Evolutionary conservation across 371 early-diverging fungal species (phyloP), one percentile per base, ranked within the genome.

Genomic region (Rhizopus stolonifer): DNA sequence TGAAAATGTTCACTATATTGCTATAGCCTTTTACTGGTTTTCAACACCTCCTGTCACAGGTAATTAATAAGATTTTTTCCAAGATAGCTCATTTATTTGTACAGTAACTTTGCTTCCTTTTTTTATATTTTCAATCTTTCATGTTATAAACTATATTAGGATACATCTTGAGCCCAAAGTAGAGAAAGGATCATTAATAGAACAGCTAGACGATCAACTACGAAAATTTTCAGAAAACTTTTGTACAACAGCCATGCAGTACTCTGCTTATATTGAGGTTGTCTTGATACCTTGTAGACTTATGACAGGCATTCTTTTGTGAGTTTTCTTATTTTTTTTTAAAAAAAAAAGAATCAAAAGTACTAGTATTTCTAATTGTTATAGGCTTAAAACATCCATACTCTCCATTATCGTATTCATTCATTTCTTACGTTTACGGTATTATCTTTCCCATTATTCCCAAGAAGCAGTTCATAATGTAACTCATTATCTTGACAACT

Each of bases 1-100:
- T 64, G 94, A 93, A 71, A 93, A 93, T 62, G 82, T 87, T 14
- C 92, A 91, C 67, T 95, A 95, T 61, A 65, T 91, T 43, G 63
- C 91, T 25, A 74, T 93, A 52, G 92, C 94, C 2, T 64, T 89
- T 47, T 82, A 86, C 56, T 95, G 93, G 92, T 79, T 77, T 54
- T 71, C 81, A 15, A 80, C 78, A 45, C 77, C 78, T 36, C 91
- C 95, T 13, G 77, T 92, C 9, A 60, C 82, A 52, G 86, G 91
- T 91, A 74, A 58, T 64, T 9, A 9, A 29, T 11, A 2, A 29
- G 11, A 29, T 29, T 29, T n/a, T n/a, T n/a, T n/a, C n/a, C n/a
- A n/a, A 29, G n/a, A 24, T 17, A 15, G n/a, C 53, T 29, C 17
- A 44, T 17, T 19, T 46, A 13, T 85, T 49, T 49, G 4, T 39